Percentiles rank a stretch among this genome's conserved stretches.
Conservation (phyloP, 2,329 filamentous ascomycete species). For the Neurospora sp. region DNA sequence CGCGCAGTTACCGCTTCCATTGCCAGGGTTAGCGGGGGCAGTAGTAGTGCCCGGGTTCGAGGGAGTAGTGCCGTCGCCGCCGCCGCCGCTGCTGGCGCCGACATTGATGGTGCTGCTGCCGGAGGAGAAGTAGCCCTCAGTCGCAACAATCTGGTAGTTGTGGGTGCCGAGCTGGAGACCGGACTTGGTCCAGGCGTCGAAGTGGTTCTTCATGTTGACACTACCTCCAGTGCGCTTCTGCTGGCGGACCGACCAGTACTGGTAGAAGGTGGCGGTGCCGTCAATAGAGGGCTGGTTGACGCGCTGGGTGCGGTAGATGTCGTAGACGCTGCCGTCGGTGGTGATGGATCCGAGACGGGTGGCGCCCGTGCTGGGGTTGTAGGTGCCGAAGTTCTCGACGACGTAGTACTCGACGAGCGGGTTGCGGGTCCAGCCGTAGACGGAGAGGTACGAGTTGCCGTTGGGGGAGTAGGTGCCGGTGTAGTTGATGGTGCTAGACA, state of each 20-base stretch:
- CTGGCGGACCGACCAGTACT: constrained; percentile 41
- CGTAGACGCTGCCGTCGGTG: constrained; percentile 26
- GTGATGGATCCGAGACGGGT: constrained; percentile 23
- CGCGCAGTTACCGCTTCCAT: constrained; percentile 14
- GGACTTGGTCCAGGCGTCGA: constrained; percentile 38
- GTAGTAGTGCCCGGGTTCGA: background rate
- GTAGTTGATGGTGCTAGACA: constrained; percentile 37
- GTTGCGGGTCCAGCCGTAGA: constrained; percentile 27
- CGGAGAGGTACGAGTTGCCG: constrained; percentile 38
- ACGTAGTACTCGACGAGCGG: constrained; percentile 25
- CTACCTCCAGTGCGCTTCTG: constrained; percentile 37
- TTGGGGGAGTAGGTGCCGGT: constrained; percentile 34
- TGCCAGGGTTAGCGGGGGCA: background rate
- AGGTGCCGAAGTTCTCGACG: constrained; percentile 31
- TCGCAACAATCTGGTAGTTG: constrained; percentile 45
- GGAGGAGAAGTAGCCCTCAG: constrained; percentile 41
- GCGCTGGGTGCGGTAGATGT: constrained; percentile 25
- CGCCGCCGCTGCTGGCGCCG: constrained; percentile 15
- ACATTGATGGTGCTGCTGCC: constrained; percentile 33
- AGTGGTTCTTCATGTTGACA: constrained; percentile 41
- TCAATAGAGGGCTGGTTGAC: constrained; percentile 35
- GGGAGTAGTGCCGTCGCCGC: constrained; percentile 4
- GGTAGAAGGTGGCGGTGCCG: constrained; percentile 37
- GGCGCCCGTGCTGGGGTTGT: constrained; percentile 29
- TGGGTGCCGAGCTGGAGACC: constrained; percentile 37